Conservation (phyloP, 345 rosid species). For the Aquilaria malaccensis region DNA sequence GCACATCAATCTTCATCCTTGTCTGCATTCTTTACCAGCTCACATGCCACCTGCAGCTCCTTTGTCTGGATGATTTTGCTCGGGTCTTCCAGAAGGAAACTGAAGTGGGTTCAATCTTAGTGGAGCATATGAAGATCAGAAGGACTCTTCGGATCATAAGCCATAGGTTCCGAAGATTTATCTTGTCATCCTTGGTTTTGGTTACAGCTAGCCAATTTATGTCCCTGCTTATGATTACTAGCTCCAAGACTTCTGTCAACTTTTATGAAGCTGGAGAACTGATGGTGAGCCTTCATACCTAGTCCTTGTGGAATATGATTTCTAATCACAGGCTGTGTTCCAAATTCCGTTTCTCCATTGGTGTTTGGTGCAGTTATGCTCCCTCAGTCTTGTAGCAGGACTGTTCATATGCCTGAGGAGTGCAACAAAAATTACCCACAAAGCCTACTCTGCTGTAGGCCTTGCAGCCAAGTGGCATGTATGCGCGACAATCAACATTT, state of each 20-base stretch:
- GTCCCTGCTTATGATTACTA: constrained; percentile 49
- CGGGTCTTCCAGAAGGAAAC: constrained; percentile 61
- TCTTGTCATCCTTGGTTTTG: constrained; percentile 47
- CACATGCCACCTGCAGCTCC: constrained; percentile 66
- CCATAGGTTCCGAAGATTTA: constrained; percentile 71
- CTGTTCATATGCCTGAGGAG: constrained; percentile 85
- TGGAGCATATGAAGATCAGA: constrained; percentile 57
- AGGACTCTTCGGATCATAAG: constrained; percentile 73
- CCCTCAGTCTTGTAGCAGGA: constrained; percentile 69
- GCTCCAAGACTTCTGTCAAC: constrained; percentile 48
- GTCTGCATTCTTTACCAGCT: constrained; percentile 64
- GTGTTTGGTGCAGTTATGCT: constrained; percentile 52
- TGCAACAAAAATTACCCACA: constrained; percentile 86
- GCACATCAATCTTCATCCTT: constrained; percentile 56
- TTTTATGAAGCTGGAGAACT: constrained; percentile 85
- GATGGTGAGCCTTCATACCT: constrained; percentile 25
- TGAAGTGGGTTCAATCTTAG: constrained; percentile 55
- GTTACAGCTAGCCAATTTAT: constrained; percentile 75
- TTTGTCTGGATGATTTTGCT: constrained; percentile 72
- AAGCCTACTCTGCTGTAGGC: constrained; percentile 73
- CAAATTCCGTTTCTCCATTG: background rate
- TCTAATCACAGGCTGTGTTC: constrained; percentile 1
- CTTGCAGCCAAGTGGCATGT: constrained; percentile 92
- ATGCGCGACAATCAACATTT: constrained; percentile 74
- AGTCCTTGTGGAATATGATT: background rate